phyloP scores from a whole-genome alignment of 148 eudicot genomes.

The Rhododendron ferrugineum region DNA sequence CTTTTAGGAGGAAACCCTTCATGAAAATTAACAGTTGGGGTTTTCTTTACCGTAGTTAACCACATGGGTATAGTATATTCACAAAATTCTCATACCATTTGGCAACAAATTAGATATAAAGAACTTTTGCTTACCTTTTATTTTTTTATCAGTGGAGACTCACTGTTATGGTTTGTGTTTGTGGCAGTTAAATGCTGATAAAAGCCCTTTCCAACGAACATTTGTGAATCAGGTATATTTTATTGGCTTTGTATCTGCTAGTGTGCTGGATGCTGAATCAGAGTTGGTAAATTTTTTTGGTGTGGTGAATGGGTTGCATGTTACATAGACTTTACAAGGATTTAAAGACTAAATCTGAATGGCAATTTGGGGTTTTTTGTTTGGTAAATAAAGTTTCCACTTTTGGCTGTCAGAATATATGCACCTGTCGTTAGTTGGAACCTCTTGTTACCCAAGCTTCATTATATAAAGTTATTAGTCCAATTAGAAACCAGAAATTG shows the following conservation, averaged over 20 bases:
- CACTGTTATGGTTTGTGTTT: conserved; percentile 12
- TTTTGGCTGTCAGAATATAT: background rate
- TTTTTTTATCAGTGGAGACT: background rate
- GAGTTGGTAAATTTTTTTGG: background rate
- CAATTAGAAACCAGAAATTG: background rate
- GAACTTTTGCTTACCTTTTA: background rate
- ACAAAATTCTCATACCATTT: background rate
- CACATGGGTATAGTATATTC: background rate
- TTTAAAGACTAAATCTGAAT: background rate
- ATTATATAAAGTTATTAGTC: background rate
- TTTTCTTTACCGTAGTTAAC: background rate
- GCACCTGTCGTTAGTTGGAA: background rate
- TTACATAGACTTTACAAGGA: background rate
- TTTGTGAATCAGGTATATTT: conserved; percentile 88
- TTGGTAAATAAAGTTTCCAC: background rate
- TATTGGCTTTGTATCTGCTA: background rate
- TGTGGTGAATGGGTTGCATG: background rate
- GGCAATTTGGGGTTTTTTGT: background rate
- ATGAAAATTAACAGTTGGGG: background rate
- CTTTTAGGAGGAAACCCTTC: background rate
- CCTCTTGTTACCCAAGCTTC: background rate
- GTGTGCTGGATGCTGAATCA: background rate
- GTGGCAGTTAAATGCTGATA: conserved; percentile 91
- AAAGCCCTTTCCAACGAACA: conserved; percentile 95
- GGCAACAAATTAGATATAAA: background rate